Conservation (phyloP, 768 basidiomycete genomes). For the Podaxis pistillaris region DNA sequence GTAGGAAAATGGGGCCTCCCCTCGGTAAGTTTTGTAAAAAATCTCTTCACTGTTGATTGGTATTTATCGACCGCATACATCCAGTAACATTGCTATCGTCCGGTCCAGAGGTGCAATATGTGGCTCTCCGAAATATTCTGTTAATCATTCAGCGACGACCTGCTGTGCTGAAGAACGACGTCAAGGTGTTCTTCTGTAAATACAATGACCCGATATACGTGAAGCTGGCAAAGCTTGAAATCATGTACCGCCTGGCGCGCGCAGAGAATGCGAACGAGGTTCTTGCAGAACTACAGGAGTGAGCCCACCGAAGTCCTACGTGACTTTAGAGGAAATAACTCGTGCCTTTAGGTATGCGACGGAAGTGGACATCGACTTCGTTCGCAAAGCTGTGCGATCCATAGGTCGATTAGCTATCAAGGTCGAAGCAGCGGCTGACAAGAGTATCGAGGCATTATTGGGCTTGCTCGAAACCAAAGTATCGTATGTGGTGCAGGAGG, state of each 20-base stretch:
- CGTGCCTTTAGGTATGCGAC: constrained; percentile 76
- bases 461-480: constrained; percentile 90
- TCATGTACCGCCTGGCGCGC: constrained; percentile 97
- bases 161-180: constrained; percentile 90
- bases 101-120: constrained; percentile 98
- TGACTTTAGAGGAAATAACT: not conserved
- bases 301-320: constrained; percentile 23
- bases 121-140: constrained; percentile 93
- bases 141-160: constrained; percentile 96
- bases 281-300: constrained; percentile 94
- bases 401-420: constrained; percentile 99
- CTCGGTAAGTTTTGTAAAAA: constrained; percentile 55
- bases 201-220: constrained; percentile 99
- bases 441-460: constrained; percentile 85
- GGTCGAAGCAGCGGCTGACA: constrained; percentile 84
- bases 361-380: constrained; percentile 97
- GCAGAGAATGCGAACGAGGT: constrained; percentile 93
- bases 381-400: constrained; percentile 94
- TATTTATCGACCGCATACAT: not conserved
- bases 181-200: constrained; percentile 99
- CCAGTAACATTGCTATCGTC: constrained; percentile 93
- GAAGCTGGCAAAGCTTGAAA: constrained; percentile 96
- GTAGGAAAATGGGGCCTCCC: constrained; percentile 98
- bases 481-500: constrained; percentile 95
- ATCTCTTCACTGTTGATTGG: constrained; percentile 3